phyloP scores from a whole-genome alignment of 179 eudicot species.

The Silene coronaria region DNA sequence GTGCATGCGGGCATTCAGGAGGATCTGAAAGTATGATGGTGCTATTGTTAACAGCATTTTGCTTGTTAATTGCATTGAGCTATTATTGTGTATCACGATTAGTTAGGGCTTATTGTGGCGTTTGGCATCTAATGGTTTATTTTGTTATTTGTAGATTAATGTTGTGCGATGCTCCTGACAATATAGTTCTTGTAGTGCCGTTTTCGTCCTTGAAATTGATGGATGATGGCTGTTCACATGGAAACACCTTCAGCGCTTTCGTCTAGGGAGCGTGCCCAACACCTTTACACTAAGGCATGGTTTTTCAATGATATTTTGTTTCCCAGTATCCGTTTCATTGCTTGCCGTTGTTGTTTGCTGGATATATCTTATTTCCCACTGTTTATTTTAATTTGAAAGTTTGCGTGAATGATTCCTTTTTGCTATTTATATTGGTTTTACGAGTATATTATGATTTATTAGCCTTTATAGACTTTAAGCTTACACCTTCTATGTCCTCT shows the following conservation, averaged over 20 bases:
- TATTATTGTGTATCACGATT: no score
- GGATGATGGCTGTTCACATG: constrained; percentile 76
- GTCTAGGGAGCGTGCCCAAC: constrained; percentile 59
- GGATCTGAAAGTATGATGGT: background rate
- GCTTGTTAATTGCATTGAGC: no score
- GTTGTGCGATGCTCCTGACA: constrained; percentile 31
- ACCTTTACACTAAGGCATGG: constrained; percentile 58
- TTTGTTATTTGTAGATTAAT: constrained; percentile 33
- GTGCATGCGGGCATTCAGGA: background rate
- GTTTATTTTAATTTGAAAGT: background rate
- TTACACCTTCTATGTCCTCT: background rate
- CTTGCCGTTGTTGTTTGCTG: background rate
- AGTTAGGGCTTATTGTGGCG: background rate
- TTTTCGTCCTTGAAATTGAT: constrained; percentile 34
- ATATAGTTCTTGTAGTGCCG: constrained; percentile 19
- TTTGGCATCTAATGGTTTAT: constrained; percentile 2
- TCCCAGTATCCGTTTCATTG: background rate
- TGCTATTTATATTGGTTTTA: background rate
- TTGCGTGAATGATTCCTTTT: background rate
- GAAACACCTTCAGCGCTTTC: constrained; percentile 54
- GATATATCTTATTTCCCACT: background rate
- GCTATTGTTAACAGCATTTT: background rate
- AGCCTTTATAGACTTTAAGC: background rate
- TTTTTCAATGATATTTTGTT: background rate
- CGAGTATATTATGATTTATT: background rate